A percentile compares a stretch with the other conserved stretches of the same genome.
Conservation (phyloP, 202 grass and related monocot genomes). For the Saccharum hybrid region DNA sequence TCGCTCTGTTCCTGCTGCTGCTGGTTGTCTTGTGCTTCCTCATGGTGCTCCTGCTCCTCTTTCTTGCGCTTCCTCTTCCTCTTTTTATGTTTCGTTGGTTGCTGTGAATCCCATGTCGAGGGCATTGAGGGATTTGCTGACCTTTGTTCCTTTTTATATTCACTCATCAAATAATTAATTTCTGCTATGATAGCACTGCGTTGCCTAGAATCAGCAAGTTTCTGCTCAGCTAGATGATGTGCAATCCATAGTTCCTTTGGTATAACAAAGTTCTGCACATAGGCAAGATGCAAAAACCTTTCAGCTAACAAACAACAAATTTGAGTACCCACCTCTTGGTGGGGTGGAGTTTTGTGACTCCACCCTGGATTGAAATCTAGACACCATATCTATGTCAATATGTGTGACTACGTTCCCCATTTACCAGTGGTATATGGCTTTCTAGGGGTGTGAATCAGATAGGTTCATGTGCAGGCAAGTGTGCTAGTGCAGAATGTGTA, state of each 20-base stretch:
- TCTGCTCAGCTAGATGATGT: slow-evolving; percentile 36
- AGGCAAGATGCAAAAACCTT: slow-evolving; percentile 24
- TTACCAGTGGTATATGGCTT: not conserved
- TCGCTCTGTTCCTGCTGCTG: slow-evolving; percentile 7
- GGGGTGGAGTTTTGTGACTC: not conserved
- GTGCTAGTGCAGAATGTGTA: not conserved
- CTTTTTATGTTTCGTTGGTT: not conserved
- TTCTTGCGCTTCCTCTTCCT: slow-evolving; percentile 46
- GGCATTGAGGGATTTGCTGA: not conserved
- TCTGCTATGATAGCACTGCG: slow-evolving; percentile 33
- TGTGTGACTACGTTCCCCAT: not conserved
- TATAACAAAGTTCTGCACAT: slow-evolving; percentile 35
- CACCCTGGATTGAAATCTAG: not conserved
- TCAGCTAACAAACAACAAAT: slow-evolving; percentile 17
- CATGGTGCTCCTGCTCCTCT: slow-evolving; percentile 27
- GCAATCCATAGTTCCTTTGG: slow-evolving; percentile 41
- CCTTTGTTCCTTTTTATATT: slow-evolving; percentile 36
- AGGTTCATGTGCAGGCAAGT: not conserved
- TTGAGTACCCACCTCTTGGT: not conserved
- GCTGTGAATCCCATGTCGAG: slow-evolving; percentile 15
- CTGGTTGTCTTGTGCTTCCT: not conserved
- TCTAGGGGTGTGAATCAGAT: slow-evolving; percentile 12
- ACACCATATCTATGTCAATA: not conserved
- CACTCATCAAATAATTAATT: slow-evolving; percentile 40
- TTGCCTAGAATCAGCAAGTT: slow-evolving; percentile 39